Evolutionary conservation across 371 early-diverging fungal genomes (phyloP).

Genomic region (Chytridium lagenaria): DNA sequence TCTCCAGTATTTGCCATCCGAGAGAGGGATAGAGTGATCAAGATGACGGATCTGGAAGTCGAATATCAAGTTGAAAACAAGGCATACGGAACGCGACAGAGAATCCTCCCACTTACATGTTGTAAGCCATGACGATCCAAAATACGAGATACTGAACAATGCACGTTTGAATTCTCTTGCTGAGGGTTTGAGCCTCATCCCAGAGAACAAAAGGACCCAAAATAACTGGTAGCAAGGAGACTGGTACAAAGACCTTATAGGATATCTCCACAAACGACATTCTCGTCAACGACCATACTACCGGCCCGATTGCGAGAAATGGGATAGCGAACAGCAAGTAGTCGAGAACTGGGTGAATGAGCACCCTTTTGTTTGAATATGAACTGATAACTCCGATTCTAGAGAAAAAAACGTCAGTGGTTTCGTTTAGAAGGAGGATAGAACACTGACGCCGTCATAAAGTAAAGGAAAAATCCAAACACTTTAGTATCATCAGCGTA

Average conservation of each 20-base stretch:
- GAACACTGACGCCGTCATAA: neutral
- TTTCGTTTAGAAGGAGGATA: neutral
- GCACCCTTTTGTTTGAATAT: neutral
- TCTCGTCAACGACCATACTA: neutral
- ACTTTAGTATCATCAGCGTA: neutral
- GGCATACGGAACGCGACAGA: no score
- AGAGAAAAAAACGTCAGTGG: neutral
- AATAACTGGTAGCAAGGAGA: neutral
- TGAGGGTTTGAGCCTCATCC: neutral
- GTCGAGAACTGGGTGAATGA: neutral
- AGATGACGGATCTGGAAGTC: neutral
- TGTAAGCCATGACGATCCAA: neutral
- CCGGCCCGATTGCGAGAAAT: neutral
- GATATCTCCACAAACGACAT: neutral
- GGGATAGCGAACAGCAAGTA: neutral
- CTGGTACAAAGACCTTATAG: neutral
- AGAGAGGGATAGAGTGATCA: neutral
- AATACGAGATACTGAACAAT: neutral
- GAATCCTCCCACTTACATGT: no score
- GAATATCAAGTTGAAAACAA: neutral
- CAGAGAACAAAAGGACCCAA: neutral
- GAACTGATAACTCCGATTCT: neutral
- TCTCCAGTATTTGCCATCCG: neutral
- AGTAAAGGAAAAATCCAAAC: neutral
- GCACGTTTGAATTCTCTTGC: neutral